Conservation (phyloP, 2,329 filamentous ascomycete genomes). For the Nothopassalora personata region DNA sequence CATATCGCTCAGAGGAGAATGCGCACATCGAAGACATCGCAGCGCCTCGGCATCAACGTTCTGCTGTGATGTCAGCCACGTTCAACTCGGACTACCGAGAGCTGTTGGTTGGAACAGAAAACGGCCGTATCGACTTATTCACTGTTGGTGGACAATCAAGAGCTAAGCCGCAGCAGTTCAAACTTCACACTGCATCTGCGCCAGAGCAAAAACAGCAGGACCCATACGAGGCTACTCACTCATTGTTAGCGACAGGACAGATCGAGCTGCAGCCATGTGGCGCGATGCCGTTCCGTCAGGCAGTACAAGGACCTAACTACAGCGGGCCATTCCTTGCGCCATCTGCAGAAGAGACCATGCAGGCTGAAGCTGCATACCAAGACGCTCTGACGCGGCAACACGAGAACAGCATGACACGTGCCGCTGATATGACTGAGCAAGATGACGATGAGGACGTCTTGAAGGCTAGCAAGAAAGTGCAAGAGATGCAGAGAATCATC, state of each 20-base stretch:
- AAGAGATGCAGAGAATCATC: constrained; percentile 7
- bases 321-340: constrained; percentile 33
- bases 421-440: constrained; percentile 1
- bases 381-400: constrained; percentile 16
- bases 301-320: constrained; percentile 43
- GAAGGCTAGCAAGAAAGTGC: constrained; percentile 4
- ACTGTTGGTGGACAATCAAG: constrained; percentile 32
- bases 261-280: constrained; percentile 38
- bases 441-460: neutral
- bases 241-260: constrained; percentile 29
- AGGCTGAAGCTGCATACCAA: constrained; percentile 26
- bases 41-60: constrained; percentile 35
- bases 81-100: constrained; percentile 53
- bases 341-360: constrained; percentile 16
- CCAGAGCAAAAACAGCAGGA: constrained; percentile 1
- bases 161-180: constrained; percentile 17
- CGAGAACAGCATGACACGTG: neutral
- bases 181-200: constrained; percentile 16
- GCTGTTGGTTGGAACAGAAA: constrained; percentile 54
- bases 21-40: constrained; percentile 48
- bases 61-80: constrained; percentile 54
- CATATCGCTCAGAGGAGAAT: constrained; percentile 48
- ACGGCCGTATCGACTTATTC: constrained; percentile 51
- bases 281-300: constrained; percentile 40
- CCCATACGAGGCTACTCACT: constrained; percentile 17